Percentiles rank a stretch among this genome's conserved stretches.
These are phyloP conservation scores for Pinus albicaulis DNA, from an alignment of 75 land plant species.

Conservation along the genomic window DNA sequence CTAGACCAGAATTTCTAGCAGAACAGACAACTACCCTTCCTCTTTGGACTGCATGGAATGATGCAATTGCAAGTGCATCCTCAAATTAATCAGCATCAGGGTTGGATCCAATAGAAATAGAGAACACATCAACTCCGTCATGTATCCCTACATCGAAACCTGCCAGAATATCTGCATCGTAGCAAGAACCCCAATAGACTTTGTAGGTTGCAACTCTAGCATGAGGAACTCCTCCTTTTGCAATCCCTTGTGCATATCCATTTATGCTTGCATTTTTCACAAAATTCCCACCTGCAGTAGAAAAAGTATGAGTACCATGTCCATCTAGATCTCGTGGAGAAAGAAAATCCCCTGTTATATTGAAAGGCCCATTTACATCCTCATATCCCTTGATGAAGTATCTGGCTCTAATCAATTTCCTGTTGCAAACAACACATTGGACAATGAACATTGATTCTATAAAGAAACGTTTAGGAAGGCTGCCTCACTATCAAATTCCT, in stretches of 20 bases:
- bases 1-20: constrained; percentile 24
- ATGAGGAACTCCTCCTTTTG: constrained; percentile 29
- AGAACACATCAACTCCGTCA: constrained; percentile 19
- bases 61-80: constrained; percentile 7
- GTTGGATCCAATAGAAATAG: constrained; percentile 16
- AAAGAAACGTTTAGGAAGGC: too few species aligned
- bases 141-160: constrained; percentile 19
- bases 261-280: constrained; percentile 8
- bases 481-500: too few species aligned
- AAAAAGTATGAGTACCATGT: constrained; percentile 26
- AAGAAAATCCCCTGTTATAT: constrained; percentile 1
- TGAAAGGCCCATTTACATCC: background rate
- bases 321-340: constrained; percentile 18
- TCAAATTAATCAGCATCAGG: too few species aligned
- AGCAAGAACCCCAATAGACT: constrained; percentile 24
- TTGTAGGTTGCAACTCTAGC: constrained; percentile 24
- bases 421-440: background rate
- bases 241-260: constrained; percentile 18
- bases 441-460: too few species aligned
- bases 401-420: constrained; percentile 18
- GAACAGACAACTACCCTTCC: constrained; percentile 16
- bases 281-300: constrained; percentile 21
- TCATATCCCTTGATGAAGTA: constrained; percentile 20
- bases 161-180: constrained; percentile 27
- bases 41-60: constrained; percentile 14